Percentiles rank a stretch among this genome's conserved stretches.
phyloP scores from a whole-genome alignment of 2,329 filamentous ascomycete species.

The Fusarium anguioides region DNA sequence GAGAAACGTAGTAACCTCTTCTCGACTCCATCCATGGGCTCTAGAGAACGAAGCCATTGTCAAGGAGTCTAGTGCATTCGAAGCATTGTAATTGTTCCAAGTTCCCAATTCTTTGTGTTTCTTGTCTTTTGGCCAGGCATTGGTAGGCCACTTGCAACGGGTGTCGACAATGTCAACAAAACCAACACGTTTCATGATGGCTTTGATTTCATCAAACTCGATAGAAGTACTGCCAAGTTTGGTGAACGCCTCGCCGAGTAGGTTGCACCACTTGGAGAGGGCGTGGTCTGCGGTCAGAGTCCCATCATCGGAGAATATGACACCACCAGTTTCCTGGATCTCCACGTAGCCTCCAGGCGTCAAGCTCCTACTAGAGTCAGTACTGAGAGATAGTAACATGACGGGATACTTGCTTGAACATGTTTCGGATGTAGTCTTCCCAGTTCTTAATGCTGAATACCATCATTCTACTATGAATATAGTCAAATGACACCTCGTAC shows the following conservation, averaged over 20 bases:
- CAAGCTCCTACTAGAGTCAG: not conserved
- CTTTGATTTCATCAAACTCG: conserved; percentile 1
- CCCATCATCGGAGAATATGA: not conserved
- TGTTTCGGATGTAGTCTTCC: conserved; percentile 5
- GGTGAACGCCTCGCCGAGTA: not conserved
- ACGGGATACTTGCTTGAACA: not conserved
- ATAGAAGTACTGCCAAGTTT: not conserved
- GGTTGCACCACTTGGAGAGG: not conserved
- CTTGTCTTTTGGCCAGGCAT: conserved; percentile 24
- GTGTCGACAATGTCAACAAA: conserved; percentile 5
- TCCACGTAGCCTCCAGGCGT: conserved; percentile 1
- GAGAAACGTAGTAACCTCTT: conserved; percentile 19
- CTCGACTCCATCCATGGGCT: conserved; percentile 16
- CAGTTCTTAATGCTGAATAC: not conserved
- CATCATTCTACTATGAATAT: conserved; percentile 12
- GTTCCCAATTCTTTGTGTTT: conserved; percentile 16
- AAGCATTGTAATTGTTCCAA: conserved; percentile 11
- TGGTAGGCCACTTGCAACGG: conserved; percentile 14
- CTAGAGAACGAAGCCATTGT: conserved; percentile 18
- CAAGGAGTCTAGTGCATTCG: conserved; percentile 1
- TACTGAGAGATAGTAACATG: rapidly evolving
- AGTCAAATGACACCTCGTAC: not conserved
- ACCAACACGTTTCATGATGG: not conserved
- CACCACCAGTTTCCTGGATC: conserved; percentile 3
- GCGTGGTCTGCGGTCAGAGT: not conserved